phyloP scores from a whole-genome alignment of 1,284 basidiomycete species.

The Papiliotrema laurentii region DNA sequence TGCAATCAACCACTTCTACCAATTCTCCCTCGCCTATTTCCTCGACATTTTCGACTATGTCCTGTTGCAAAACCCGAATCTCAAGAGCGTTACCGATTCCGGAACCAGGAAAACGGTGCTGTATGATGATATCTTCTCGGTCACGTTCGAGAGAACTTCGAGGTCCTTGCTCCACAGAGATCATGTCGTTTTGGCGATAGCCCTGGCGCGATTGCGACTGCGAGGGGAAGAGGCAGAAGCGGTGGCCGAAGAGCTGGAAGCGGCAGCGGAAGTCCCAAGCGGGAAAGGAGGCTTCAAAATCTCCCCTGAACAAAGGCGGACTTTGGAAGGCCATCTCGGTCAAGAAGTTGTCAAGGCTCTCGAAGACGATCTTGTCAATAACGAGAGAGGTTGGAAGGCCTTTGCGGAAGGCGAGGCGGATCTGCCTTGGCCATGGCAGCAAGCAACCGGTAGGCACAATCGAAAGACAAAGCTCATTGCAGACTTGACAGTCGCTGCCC shows the following conservation, averaged over 20 bases:
- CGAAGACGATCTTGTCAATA: constrained; percentile 60
- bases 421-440: constrained; percentile 71
- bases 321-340: constrained; percentile 28
- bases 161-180: constrained; percentile 88
- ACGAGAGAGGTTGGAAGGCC: constrained; percentile 66
- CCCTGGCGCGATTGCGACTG: constrained; percentile 85
- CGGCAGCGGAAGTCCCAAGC: constrained; percentile 68
- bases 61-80: constrained; percentile 83
- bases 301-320: constrained; percentile 26
- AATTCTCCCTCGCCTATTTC: constrained; percentile 97
- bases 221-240: constrained; percentile 63
- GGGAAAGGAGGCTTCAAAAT: constrained; percentile 14
- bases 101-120: constrained; percentile 72
- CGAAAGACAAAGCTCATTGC: constrained; percentile 5
- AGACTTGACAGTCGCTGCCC: constrained; percentile 29
- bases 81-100: constrained; percentile 72
- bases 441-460: constrained; percentile 24
- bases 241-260: constrained; percentile 79
- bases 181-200: constrained; percentile 83
- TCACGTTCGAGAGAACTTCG: constrained; percentile 84
- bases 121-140: constrained; percentile 85
- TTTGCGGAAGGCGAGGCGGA: constrained; percentile 67
- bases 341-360: constrained; percentile 61
- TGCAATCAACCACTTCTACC: constrained; percentile 95
- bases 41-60: constrained; percentile 97